These are phyloP conservation scores for Quercus dentata DNA, from an alignment of 306 rosid genomes.

Conservation along the genomic window DNA sequence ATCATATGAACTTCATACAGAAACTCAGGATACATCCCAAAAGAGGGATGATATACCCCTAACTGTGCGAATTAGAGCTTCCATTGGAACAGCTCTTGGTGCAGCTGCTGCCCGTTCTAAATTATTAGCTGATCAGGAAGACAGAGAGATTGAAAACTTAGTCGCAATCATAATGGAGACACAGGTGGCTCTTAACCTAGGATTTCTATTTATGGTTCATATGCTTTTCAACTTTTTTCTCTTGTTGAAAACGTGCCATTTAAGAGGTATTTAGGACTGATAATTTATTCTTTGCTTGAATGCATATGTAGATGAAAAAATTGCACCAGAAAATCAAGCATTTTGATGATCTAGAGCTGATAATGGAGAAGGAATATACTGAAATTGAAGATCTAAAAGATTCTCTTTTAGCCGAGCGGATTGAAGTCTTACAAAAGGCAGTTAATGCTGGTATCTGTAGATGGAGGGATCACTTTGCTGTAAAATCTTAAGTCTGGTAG, in stretches of 20 bases:
- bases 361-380: slow-evolving; percentile 65
- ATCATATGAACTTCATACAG: slow-evolving; percentile 29
- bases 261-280: slow-evolving; percentile 11
- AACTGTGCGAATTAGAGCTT: slow-evolving; percentile 70
- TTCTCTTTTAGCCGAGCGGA: slow-evolving; percentile 55
- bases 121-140: slow-evolving; percentile 89
- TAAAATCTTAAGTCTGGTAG: slow-evolving; percentile 41
- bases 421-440: slow-evolving; percentile 49
- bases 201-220: not conserved
- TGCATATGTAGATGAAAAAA: slow-evolving; percentile 52
- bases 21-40: slow-evolving; percentile 23
- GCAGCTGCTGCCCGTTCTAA: slow-evolving; percentile 91
- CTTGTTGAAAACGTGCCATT: not conserved
- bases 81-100: slow-evolving; percentile 84
- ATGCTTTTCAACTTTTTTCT: not conserved
- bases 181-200: slow-evolving; percentile 51
- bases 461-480: slow-evolving; percentile 71
- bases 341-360: slow-evolving; percentile 68
- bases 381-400: slow-evolving; percentile 65
- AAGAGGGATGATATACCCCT: slow-evolving; percentile 54
- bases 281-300: slow-evolving; percentile 14
- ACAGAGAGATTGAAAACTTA: slow-evolving; percentile 76
- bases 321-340: slow-evolving; percentile 68
- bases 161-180: slow-evolving; percentile 73
- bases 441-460: slow-evolving; percentile 61